A percentile compares a stretch with the other conserved stretches of the same genome.
Evolutionary conservation across 306 rosid species (phyloP).

Genomic region (Medicago lupulina): DNA sequence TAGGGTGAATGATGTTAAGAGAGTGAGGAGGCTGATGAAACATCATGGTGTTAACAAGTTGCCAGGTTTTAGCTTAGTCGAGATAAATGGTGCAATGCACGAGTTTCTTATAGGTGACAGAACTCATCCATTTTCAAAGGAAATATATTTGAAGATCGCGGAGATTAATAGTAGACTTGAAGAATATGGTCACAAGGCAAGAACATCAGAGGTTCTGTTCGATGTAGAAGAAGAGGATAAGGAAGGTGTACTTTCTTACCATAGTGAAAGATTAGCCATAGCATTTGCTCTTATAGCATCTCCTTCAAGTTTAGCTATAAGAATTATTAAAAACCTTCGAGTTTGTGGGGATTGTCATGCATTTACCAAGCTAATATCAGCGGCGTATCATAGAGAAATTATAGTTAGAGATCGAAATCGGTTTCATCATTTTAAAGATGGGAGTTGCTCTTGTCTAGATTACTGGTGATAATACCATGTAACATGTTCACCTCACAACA

Average conservation of each 20-base stretch:
- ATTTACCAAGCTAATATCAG: conserved; percentile 47
- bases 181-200: conserved; percentile 50
- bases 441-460: conserved; percentile 54
- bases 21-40: conserved; percentile 56
- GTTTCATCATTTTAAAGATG: conserved; percentile 54
- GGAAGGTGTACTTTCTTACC: conserved; percentile 56
- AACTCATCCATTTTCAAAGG: conserved; percentile 49
- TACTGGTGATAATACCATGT: conserved; percentile 41
- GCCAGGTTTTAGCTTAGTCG: conserved; percentile 59
- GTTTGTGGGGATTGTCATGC: conserved; percentile 54
- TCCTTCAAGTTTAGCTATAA: conserved; percentile 40
- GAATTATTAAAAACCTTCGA: conserved; percentile 54
- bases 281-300: conserved; percentile 52
- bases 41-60: conserved; percentile 48
- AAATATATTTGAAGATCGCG: conserved; percentile 49
- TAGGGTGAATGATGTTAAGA: conserved; percentile 56
- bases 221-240: conserved; percentile 60
- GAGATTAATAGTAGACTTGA: conserved; percentile 50
- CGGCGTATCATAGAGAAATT: conserved; percentile 43
- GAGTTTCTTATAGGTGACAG: conserved; percentile 57
- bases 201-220: conserved; percentile 50
- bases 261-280: conserved; percentile 55
- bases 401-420: conserved; percentile 53
- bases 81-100: conserved; percentile 53
- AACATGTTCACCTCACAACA: conserved; percentile 15